phyloP scores from a whole-genome alignment of 257 asterid species.

The Plectranthus barbatus region DNA sequence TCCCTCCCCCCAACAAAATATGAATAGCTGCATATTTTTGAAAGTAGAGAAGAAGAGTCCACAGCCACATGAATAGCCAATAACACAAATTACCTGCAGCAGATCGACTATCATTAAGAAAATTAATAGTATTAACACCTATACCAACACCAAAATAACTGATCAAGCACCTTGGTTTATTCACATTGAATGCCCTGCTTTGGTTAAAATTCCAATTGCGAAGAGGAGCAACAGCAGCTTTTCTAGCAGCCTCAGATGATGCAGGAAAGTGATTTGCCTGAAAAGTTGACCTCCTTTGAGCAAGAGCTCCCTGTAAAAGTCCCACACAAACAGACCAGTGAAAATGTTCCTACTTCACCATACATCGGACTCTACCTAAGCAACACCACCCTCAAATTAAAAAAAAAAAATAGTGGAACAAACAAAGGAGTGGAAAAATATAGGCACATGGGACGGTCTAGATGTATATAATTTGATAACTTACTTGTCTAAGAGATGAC shows the following conservation, averaged over 20 bases:
- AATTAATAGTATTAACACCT: background rate
- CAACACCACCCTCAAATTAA: background rate
- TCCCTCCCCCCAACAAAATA: constrained; percentile 25
- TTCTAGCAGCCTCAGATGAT: constrained; percentile 72
- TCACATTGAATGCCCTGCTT: constrained; percentile 34
- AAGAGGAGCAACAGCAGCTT: constrained; percentile 61
- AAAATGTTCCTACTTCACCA: background rate
- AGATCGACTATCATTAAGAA: background rate
- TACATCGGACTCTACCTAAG: background rate
- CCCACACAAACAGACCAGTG: background rate
- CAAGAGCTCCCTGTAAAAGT: constrained; percentile 64
- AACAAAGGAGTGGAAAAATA: background rate
- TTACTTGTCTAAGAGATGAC: constrained; percentile 76
- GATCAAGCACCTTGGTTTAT: constrained; percentile 53
- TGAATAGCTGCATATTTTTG: constrained; percentile 19
- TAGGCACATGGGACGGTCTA: background rate
- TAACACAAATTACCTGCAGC: constrained; percentile 62
- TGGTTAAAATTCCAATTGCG: constrained; percentile 45
- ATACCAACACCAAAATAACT: background rate
- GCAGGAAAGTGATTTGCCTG: constrained; percentile 68
- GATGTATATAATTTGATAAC: background rate
- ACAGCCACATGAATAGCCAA: constrained; percentile 34
- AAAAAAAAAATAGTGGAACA: background rate
- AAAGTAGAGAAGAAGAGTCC: constrained; percentile 25
- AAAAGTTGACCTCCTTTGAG: constrained; percentile 67